These are phyloP conservation scores for Cochliopodium minus DNA, from an alignment of 208 protist genomes.

Conservation along the genomic window DNA sequence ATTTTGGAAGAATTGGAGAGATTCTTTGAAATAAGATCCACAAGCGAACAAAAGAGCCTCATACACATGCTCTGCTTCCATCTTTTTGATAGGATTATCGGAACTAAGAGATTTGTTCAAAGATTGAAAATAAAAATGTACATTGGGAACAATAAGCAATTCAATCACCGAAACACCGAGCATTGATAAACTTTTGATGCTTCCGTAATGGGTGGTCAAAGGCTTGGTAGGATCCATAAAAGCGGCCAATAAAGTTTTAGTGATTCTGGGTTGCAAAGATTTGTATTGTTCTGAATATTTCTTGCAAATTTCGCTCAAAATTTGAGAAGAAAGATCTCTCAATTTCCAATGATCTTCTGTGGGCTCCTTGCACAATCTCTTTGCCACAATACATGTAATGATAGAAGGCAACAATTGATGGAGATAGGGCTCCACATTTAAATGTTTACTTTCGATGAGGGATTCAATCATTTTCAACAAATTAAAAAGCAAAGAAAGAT, in stretches of 20 bases:
- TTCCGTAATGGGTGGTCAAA: slow-evolving; percentile 2
- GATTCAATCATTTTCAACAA: slow-evolving; percentile 3
- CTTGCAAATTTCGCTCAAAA: neutral
- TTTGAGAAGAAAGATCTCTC: neutral
- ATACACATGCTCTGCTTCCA: no score
- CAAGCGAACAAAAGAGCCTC: no score
- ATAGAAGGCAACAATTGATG: neutral
- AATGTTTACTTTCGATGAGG: neutral
- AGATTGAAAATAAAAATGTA: no score
- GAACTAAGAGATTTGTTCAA: no score
- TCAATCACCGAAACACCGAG: no score
- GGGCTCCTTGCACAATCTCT: neutral
- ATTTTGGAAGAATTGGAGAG: no score
- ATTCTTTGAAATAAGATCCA: no score
- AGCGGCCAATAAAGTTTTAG: neutral
- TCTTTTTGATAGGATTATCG: no score
- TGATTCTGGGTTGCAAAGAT: slow-evolving; percentile 1
- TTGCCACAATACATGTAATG: slow-evolving; percentile 1
- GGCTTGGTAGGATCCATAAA: slow-evolving; percentile 2
- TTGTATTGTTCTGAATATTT: neutral
- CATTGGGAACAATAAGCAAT: no score
- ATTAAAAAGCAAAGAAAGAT: neutral
- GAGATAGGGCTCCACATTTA: slow-evolving; percentile 1
- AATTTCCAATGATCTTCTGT: slow-evolving; percentile 1
- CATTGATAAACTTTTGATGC: neutral